Percentiles rank a stretch among this genome's conserved stretches.
Evolutionary conservation across 305 asterid genomes (phyloP).

Genomic region (Caryopteris hybrid): DNA sequence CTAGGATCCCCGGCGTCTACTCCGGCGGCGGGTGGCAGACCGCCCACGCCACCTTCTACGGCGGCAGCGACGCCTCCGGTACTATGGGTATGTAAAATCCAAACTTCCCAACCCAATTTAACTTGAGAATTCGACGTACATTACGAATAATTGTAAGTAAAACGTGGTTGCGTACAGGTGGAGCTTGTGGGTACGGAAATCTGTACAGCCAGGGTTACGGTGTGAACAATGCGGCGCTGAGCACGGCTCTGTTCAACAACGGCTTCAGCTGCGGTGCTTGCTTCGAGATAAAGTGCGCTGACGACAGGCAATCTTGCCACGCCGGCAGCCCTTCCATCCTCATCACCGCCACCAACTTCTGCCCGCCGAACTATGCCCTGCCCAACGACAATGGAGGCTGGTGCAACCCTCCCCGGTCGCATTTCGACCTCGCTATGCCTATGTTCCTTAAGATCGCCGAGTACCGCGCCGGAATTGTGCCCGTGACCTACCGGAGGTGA

Average conservation of each 20-base stretch:
- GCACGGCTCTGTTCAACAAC: constrained; percentile 70
- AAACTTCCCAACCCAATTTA: neutral
- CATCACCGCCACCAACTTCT: constrained; percentile 70
- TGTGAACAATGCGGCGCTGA: constrained; percentile 61
- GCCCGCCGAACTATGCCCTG: constrained; percentile 70
- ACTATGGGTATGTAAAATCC: constrained; percentile 46
- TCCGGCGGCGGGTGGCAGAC: constrained; percentile 51
- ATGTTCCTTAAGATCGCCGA: constrained; percentile 76
- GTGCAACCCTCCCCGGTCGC: constrained; percentile 89
- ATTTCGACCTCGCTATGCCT: constrained; percentile 78
- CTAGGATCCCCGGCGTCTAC: constrained; percentile 52
- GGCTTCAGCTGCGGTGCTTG: constrained; percentile 79
- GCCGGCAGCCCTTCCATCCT: constrained; percentile 68
- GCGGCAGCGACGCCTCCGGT: constrained; percentile 73
- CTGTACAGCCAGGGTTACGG: constrained; percentile 74
- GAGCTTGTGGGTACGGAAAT: constrained; percentile 81
- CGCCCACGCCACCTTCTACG: constrained; percentile 80
- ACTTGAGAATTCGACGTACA: neutral
- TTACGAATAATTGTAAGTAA: too few species aligned
- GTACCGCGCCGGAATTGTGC: constrained; percentile 80
- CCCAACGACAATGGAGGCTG: constrained; percentile 80
- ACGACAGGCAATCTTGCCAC: constrained; percentile 64
- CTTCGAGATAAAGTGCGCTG: constrained; percentile 56
- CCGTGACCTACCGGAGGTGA: constrained; percentile 70
- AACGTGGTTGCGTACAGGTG: constrained; percentile 30